A percentile compares a stretch with the other conserved stretches of the same genome.
Conservation (phyloP, 108 stramenopile species). For the Hondaea fermentalgiana region DNA sequence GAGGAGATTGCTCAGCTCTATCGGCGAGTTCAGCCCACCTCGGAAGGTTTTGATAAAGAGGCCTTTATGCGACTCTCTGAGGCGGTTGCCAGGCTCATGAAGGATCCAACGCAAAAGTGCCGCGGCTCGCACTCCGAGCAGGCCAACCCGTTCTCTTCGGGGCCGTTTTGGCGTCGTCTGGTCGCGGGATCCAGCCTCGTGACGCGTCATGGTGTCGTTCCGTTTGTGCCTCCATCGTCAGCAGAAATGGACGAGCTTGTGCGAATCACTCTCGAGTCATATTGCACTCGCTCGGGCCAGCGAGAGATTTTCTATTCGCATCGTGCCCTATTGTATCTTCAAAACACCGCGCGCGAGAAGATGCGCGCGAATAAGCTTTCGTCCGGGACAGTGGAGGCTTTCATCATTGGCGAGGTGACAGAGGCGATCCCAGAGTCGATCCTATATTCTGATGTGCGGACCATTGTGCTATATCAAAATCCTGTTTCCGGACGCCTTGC, state of each 20-base stretch:
- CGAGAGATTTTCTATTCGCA: background rate
- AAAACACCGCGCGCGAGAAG: background rate
- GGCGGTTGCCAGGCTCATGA: background rate
- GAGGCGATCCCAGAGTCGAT: background rate
- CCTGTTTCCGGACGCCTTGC: background rate
- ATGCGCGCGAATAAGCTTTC: background rate
- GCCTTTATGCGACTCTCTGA: background rate
- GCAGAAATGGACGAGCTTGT: background rate
- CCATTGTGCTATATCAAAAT: background rate
- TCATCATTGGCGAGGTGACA: background rate
- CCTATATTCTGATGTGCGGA: background rate
- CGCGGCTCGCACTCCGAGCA: background rate
- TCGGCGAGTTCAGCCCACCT: background rate
- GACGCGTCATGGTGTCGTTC: background rate
- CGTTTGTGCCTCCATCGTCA: background rate
- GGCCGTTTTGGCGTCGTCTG: background rate
- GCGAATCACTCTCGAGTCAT: background rate
- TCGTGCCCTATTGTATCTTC: background rate
- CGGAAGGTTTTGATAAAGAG: background rate
- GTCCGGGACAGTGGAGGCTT: background rate
- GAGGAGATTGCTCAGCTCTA: background rate
- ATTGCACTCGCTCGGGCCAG: background rate
- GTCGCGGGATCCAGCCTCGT: background rate
- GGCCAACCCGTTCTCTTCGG: background rate
- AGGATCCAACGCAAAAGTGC: background rate